A percentile compares a stretch with the other conserved stretches of the same genome.
Evolutionary conservation across 148 eudicot species (phyloP).

Genomic region (Camellia granthamiana): DNA sequence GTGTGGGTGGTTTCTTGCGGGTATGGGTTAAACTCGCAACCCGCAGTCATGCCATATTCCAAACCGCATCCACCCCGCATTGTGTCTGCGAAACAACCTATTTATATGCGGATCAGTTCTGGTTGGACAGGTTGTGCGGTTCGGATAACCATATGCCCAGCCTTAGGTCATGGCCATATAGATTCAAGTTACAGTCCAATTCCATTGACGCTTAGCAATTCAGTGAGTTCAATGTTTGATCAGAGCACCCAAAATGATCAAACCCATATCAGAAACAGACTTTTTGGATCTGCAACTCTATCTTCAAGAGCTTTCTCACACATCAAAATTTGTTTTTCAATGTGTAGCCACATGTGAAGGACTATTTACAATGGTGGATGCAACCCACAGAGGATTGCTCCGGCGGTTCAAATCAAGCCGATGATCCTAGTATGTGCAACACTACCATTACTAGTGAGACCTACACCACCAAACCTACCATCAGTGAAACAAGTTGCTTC

Average conservation of each 20-base stretch:
- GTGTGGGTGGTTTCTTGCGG: too few species aligned
- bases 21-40: slow-evolving; percentile 29
- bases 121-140: too few species aligned
- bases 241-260: slow-evolving; percentile 16
- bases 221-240: background rate
- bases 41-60: background rate
- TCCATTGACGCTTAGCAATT: background rate
- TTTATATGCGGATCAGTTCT: too few species aligned
- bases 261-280: slow-evolving; percentile 23
- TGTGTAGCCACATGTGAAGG: too few species aligned
- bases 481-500: slow-evolving; percentile 16
- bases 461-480: background rate
- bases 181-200: background rate
- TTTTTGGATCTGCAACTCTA: slow-evolving; percentile 15
- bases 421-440: slow-evolving; percentile 43
- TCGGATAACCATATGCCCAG: too few species aligned
- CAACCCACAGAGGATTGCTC: slow-evolving; percentile 24
- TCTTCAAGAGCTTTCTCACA: background rate
- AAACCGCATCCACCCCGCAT: too few species aligned
- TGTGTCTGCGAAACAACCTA: too few species aligned
- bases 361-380: too few species aligned
- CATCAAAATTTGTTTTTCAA: too few species aligned
- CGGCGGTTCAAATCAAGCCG: slow-evolving; percentile 45
- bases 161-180: background rate
- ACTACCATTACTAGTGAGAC: slow-evolving; percentile 14